Base-by-base conservation (phyloP, 2,329 filamentous ascomycete species). In the Curvularia eragrostidis region DNA sequence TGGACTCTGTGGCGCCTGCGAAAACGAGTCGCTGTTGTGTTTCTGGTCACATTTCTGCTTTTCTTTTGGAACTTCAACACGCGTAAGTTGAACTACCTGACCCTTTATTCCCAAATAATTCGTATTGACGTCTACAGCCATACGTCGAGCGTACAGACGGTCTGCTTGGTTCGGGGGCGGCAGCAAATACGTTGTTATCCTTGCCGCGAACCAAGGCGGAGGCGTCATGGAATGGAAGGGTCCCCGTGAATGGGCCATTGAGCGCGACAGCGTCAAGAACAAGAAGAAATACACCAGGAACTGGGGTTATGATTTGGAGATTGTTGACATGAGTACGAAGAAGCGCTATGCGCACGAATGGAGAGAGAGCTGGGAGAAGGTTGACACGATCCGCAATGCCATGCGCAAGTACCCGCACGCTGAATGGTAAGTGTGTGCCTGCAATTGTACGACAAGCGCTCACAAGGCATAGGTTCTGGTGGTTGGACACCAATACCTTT, bases 211-310 rank as follows among this genome's bases (percentile, higher is more conserved):
- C 72, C 86, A 96, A 63, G 95, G 95, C 48, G 95, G 95, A 58
- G 95, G 95, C 69, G 95, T 99, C 7, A 98, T 98, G 93, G 94
- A 97, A 73, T 97, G 93, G 94, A 99, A 99, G 78, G 94, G 94
- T 0, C 91, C 94, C 19, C 87, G 93, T 60, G 95, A 99, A 80
- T 99, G 95, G 95, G 95, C 95, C 0, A 96, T 98, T 70, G 95
- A 99, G 80, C 85, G 95, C 75, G 93, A 98, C 80, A 98, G 94
- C 73, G 87, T 98, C 53, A 89, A 89, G 75, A 99, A 99, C 80
- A 99, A 99, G 83, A 89, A 90, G 74, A 90, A 89, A 71, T 99
- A 99, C 73, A 89, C 88, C 2, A 84, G 86, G 32, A 85, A 84
- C 75, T 98, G 95, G 93, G 95, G 95, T 13, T 98, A 99, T 76